Evolutionary conservation across 371 early-diverging fungal species (phyloP).

Genomic region (Fennellomyces sp.): DNA sequence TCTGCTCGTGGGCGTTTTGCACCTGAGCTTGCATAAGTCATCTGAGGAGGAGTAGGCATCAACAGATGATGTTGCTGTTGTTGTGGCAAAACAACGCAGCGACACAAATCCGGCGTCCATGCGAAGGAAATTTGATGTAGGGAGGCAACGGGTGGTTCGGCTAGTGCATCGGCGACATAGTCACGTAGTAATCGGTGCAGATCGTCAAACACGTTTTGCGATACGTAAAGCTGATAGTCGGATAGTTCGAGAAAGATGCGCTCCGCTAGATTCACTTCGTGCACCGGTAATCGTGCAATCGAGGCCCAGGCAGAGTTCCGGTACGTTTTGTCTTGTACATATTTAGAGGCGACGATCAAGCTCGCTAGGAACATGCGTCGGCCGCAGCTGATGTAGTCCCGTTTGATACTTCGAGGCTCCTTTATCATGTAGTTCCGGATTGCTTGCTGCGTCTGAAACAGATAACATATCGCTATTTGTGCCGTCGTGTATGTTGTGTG

Average conservation of each 20-base stretch:
- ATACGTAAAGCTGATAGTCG: conserved; percentile 74
- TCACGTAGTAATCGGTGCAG: conserved; percentile 40
- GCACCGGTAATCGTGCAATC: conserved; percentile 72
- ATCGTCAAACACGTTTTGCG: conserved; percentile 54
- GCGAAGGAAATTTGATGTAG: conserved; percentile 12
- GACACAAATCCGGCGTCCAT: not conserved
- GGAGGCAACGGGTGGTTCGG: conserved; percentile 4
- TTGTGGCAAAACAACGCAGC: not conserved
- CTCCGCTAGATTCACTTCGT: conserved; percentile 79
- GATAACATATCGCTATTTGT: conserved; percentile 75
- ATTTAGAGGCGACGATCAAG: conserved; percentile 78
- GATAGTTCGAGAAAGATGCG: conserved; percentile 68
- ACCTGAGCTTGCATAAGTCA: conserved; percentile 3
- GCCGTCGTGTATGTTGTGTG: conserved; percentile 78
- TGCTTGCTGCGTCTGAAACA: conserved; percentile 46
- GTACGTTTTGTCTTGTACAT: conserved; percentile 77
- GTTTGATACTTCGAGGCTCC: conserved; percentile 20
- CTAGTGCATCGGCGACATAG: conserved; percentile 29
- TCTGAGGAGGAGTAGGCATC: conserved; percentile 4
- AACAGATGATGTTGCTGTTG: not conserved
- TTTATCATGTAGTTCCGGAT: not conserved
- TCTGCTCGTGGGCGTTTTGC: conserved; percentile 5
- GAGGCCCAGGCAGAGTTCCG: conserved; percentile 84
- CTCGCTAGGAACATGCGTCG: conserved; percentile 83
- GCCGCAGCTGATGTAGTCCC: conserved; percentile 57